These are phyloP conservation scores for Cydonia oblonga DNA, from an alignment of 331 rosid species.

Conservation along the genomic window DNA sequence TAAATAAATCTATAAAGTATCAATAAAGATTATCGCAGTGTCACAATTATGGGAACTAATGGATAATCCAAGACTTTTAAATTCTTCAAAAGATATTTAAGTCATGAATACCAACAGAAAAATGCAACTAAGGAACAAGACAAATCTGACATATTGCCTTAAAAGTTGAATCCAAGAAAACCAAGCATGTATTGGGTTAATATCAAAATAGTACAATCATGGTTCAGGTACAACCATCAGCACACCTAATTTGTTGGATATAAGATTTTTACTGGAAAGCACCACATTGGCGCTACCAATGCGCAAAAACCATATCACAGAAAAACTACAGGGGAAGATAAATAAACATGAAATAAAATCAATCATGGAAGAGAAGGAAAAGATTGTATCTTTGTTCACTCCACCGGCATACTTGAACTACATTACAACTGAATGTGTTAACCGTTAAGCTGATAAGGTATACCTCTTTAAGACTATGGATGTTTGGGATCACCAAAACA, in stretches of 20 bases:
- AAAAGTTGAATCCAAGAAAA: too few relatives aligned
- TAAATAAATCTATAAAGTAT: neutral
- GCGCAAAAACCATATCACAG: too few relatives aligned
- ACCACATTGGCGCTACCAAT: too few relatives aligned
- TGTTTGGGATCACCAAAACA: neutral
- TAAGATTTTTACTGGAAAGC: too few relatives aligned
- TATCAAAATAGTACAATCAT: too few relatives aligned
- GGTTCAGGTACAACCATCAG: too few relatives aligned
- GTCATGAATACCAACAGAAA: neutral
- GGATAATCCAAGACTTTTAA: neutral
- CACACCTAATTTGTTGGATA: too few relatives aligned
- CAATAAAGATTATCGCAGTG: neutral
- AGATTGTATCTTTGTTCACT: neutral
- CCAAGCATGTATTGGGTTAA: too few relatives aligned
- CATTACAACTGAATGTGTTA: neutral
- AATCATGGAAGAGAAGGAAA: neutral
- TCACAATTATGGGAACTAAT: neutral
- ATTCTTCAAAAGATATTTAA: neutral
- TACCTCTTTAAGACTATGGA: neutral
- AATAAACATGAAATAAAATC: too few relatives aligned
- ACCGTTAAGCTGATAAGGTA: neutral
- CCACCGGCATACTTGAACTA: neutral
- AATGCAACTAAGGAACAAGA: too few relatives aligned
- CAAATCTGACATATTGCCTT: too few relatives aligned
- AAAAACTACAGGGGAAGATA: too few relatives aligned